Evolutionary conservation across 352 stramenopile genomes (phyloP).

Genomic region (Pythium dissimile): DNA sequence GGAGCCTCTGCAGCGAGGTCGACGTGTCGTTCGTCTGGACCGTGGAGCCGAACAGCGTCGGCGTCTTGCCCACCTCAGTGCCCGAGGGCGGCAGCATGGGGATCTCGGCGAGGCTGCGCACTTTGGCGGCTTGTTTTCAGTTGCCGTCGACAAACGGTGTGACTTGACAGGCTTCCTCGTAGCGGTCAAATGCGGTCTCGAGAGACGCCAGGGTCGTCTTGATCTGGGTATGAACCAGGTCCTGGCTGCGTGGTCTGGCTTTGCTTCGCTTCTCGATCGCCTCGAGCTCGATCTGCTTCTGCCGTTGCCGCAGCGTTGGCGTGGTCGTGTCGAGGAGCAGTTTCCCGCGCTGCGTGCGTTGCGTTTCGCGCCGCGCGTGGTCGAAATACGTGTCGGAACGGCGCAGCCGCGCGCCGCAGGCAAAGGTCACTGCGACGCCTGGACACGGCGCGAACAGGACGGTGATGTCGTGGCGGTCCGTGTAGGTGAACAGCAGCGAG

Average conservation of each 20-base stretch:
- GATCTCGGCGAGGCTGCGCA: conserved; percentile 59
- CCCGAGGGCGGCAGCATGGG: conserved; percentile 57
- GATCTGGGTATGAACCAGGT: conserved; percentile 50
- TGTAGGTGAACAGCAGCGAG: conserved; percentile 63
- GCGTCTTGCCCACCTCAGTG: conserved; percentile 47
- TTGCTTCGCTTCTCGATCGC: conserved; percentile 72
- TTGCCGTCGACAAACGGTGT: conserved; percentile 56
- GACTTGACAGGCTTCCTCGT: conserved; percentile 62
- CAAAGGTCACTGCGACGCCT: conserved; percentile 61
- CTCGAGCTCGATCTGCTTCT: conserved; percentile 68
- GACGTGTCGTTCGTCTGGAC: conserved; percentile 42
- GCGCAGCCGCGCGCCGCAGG: conserved; percentile 66
- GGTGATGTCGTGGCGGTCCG: conserved; percentile 51
- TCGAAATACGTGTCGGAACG: conserved; percentile 71
- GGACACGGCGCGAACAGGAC: conserved; percentile 59
- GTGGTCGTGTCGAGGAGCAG: conserved; percentile 51
- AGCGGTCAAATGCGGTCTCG: conserved; percentile 70
- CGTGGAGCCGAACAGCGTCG: conserved; percentile 44
- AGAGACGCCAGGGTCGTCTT: conserved; percentile 60
- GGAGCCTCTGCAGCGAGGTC: conserved; percentile 37
- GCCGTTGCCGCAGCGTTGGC: conserved; percentile 59
- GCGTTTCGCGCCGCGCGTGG: conserved; percentile 34
- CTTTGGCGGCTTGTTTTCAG: conserved; percentile 51
- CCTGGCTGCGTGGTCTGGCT: conserved; percentile 65
- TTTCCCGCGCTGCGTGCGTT: conserved; percentile 47